A percentile compares a stretch with the other conserved stretches of the same genome.
Evolutionary conservation across 495 filamentous ascomycete genomes (phyloP).

Genomic region (Neurospora africana): DNA sequence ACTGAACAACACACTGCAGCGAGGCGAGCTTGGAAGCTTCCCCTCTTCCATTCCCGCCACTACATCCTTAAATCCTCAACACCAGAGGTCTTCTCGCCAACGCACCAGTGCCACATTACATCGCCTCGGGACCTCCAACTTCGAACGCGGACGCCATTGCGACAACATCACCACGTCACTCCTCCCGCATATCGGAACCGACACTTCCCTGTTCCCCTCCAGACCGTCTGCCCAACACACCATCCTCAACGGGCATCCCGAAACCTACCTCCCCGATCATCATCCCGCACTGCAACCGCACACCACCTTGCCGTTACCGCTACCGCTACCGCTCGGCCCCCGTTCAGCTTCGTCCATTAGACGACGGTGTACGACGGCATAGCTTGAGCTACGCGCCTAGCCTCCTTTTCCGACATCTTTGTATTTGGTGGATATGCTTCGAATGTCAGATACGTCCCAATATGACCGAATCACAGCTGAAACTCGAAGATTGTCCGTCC

Average conservation of each 20-base stretch:
- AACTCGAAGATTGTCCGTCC: slow-evolving; percentile 75
- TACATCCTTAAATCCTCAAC: neutral
- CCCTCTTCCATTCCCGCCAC: neutral
- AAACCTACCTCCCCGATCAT: neutral
- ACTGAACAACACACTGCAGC: neutral
- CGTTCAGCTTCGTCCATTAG: neutral
- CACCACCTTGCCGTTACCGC: neutral
- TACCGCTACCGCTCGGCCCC: slow-evolving; percentile 1
- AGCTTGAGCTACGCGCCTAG: neutral
- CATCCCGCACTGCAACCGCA: neutral
- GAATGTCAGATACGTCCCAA: slow-evolving; percentile 22
- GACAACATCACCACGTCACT: neutral
- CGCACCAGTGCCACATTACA: neutral
- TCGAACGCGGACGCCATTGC: neutral
- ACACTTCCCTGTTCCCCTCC: neutral
- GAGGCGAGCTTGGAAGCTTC: neutral
- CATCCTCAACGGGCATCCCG: neutral
- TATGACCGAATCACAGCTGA: slow-evolving; percentile 74
- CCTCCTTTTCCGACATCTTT: neutral
- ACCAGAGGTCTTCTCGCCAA: neutral
- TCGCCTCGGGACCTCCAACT: neutral
- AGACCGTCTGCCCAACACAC: neutral
- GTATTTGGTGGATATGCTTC: slow-evolving; percentile 23
- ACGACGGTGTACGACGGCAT: neutral
- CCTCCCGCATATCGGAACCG: neutral